Conservation (phyloP, 2,329 filamentous ascomycete genomes). For the Ambrosiella cleistominuta region DNA sequence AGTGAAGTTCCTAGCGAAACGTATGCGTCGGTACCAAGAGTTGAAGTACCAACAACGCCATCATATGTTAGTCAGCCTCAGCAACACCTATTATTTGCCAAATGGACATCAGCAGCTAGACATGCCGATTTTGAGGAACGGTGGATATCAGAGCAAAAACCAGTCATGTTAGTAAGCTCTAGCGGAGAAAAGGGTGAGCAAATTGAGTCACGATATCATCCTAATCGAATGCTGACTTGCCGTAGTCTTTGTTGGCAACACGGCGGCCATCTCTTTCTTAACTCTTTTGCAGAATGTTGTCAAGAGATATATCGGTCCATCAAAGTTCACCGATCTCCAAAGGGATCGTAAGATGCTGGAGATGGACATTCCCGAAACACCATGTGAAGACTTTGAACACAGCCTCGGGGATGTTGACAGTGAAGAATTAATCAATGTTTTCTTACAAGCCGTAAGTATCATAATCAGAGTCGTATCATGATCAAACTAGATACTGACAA, state of each 20-base stretch:
- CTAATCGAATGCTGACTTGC: background rate
- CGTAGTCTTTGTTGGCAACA: conserved; percentile 12
- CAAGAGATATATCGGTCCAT: conserved; percentile 12
- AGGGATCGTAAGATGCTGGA: conserved; percentile 9
- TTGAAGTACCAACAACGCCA: background rate
- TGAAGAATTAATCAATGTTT: conserved; percentile 9
- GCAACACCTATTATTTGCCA: no score
- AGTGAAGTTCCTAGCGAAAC: background rate
- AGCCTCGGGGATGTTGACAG: conserved; percentile 2
- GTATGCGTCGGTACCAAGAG: background rate
- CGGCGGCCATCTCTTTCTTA: conserved; percentile 13
- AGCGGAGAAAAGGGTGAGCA: conserved; percentile 11
- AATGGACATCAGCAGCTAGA: background rate
- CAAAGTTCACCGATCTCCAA: conserved; percentile 12
- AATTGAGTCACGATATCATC: background rate
- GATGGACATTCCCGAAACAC: conserved; percentile 7
- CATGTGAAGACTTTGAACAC: conserved; percentile 5
- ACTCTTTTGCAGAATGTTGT: conserved; percentile 12
- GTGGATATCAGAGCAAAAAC: background rate
- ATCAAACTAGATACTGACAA: background rate
- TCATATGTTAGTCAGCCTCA: background rate
- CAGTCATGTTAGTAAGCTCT: conserved; percentile 10
- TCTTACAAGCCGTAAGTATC: conserved; percentile 13
- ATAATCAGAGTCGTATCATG: background rate
- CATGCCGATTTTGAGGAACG: background rate